Conservation (phyloP, 2,329 filamentous ascomycete species). For the Ustilaginoidea virens region DNA sequence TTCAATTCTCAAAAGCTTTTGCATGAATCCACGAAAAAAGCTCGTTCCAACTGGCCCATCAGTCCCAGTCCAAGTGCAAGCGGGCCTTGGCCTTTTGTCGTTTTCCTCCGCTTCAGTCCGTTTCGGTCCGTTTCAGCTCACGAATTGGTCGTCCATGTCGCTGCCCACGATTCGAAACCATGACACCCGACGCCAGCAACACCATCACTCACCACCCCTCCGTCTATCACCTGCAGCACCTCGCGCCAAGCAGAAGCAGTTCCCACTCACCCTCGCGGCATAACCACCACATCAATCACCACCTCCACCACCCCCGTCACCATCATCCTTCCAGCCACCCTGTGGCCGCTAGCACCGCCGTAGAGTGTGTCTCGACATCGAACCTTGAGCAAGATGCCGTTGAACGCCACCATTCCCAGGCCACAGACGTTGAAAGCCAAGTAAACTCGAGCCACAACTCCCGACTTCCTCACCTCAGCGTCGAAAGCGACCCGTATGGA, state of each 20-base stretch:
- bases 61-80: too few relatives aligned
- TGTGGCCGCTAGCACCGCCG: conserved; percentile 28
- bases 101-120: not conserved
- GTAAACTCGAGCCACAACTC: conserved; percentile 18
- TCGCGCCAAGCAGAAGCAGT: conserved; percentile 12
- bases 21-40: too few relatives aligned
- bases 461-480: conserved; percentile 40
- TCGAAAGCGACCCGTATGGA: conserved; percentile 65
- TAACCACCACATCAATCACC: conserved; percentile 4
- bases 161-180: conserved; percentile 11
- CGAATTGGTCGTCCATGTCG: too few relatives aligned
- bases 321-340: conserved; percentile 2
- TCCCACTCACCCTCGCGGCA: conserved; percentile 12
- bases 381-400: conserved; percentile 21
- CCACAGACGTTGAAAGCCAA: conserved; percentile 34
- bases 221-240: conserved; percentile 24
- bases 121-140: too few relatives aligned
- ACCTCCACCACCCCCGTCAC: conserved; percentile 1
- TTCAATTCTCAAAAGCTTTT: too few relatives aligned
- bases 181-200: conserved; percentile 26
- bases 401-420: conserved; percentile 24
- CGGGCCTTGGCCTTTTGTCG: too few relatives aligned
- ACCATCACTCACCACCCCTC: conserved; percentile 29
- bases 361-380: conserved; percentile 21
- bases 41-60: too few relatives aligned